Conservation (phyloP, 2,329 filamentous ascomycete genomes). For the Leptographium procerum region DNA sequence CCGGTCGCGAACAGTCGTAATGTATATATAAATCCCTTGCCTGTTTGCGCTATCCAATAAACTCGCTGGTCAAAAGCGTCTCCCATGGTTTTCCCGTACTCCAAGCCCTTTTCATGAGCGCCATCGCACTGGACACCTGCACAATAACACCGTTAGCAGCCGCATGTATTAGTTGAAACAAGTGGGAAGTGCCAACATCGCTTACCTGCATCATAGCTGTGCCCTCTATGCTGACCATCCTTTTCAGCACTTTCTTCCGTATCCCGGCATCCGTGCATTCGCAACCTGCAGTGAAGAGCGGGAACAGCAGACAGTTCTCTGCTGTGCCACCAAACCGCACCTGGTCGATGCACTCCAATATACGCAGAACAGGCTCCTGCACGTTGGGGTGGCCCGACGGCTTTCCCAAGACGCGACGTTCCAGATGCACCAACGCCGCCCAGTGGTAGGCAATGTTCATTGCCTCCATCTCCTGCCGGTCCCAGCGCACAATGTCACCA, state of each 20-base stretch:
- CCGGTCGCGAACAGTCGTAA: background rate
- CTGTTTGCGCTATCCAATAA: constrained; percentile 44
- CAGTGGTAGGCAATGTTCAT: constrained; percentile 72
- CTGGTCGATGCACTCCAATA: constrained; percentile 49
- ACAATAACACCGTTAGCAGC: constrained; percentile 5
- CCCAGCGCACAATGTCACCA: constrained; percentile 42
- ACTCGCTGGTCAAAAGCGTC: constrained; percentile 53
- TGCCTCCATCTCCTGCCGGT: constrained; percentile 53
- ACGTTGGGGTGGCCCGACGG: constrained; percentile 47
- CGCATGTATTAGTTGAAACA: no score
- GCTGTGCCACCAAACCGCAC: constrained; percentile 57
- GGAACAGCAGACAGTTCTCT: constrained; percentile 66
- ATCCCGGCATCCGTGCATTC: constrained; percentile 49
- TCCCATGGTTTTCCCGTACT: constrained; percentile 58
- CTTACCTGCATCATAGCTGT: constrained; percentile 67
- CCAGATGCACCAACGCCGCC: constrained; percentile 65
- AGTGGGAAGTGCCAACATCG: no score
- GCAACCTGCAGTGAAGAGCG: constrained; percentile 74
- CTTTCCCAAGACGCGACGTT: constrained; percentile 59
- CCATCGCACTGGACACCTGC: constrained; percentile 47
- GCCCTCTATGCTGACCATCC: constrained; percentile 56
- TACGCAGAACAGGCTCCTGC: constrained; percentile 48
- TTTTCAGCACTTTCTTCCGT: constrained; percentile 48
- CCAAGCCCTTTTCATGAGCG: constrained; percentile 60
- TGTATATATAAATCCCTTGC: no score